phyloP scores from a whole-genome alignment of 2,329 filamentous ascomycete genomes.

The Stachybotrys elegans region DNA sequence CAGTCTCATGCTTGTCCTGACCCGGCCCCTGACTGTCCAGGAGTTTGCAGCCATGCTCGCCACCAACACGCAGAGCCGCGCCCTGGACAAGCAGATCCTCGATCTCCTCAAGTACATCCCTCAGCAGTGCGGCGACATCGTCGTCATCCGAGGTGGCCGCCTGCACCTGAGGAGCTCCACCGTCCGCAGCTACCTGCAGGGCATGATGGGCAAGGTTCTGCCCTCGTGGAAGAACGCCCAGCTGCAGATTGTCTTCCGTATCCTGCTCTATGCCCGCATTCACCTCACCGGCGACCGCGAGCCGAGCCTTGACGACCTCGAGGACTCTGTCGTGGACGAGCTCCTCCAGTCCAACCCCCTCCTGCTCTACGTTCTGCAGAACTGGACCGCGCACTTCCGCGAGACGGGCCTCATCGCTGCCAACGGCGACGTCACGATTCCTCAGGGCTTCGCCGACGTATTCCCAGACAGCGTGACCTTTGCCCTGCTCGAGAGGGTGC shows the following conservation, averaged over 20 bases:
- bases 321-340: slow-evolving; percentile 16
- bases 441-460: slow-evolving; percentile 26
- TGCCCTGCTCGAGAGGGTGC: slow-evolving; percentile 26
- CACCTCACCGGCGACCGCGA: slow-evolving; percentile 21
- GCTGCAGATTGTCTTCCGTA: slow-evolving; percentile 23
- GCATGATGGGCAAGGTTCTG: slow-evolving; percentile 27
- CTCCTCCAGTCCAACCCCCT: slow-evolving; percentile 22
- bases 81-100: slow-evolving; percentile 3
- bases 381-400: slow-evolving; percentile 31
- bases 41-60: slow-evolving; percentile 29
- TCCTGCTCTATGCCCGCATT: slow-evolving; percentile 29
- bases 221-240: slow-evolving; percentile 28
- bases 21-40: slow-evolving; percentile 23
- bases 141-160: slow-evolving; percentile 25
- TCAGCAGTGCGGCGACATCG: slow-evolving; percentile 16
- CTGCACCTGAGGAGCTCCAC: slow-evolving; percentile 32
- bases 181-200: slow-evolving; percentile 23
- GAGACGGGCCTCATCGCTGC: slow-evolving; percentile 23
- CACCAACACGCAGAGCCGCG: slow-evolving; percentile 14
- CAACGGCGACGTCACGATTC: slow-evolving; percentile 21
- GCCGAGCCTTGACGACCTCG: slow-evolving; percentile 10
- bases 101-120: slow-evolving; percentile 14
- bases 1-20: slow-evolving; percentile 27
- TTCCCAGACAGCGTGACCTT: slow-evolving; percentile 32
- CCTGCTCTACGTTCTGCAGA: slow-evolving; percentile 27